Conservation (phyloP, 2,329 filamentous ascomycete species). For the Escovopsis sp. region DNA sequence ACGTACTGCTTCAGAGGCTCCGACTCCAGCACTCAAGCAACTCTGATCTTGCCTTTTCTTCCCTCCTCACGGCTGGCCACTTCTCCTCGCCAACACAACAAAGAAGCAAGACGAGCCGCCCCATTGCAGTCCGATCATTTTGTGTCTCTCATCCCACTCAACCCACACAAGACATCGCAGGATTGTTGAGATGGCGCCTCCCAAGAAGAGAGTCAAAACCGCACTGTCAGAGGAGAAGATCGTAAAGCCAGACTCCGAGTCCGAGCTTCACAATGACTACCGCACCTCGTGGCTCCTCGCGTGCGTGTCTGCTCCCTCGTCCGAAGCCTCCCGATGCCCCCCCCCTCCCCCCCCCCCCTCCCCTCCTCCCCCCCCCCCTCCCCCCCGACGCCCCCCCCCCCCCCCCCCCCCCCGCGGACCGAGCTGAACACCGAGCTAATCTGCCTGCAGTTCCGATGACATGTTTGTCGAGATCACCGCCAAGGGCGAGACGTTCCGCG, state of each 20-base stretch:
- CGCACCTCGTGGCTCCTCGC: constrained; percentile 21
- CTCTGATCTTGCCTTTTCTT: too few relatives aligned
- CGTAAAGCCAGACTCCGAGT: constrained; percentile 3
- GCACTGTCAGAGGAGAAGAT: constrained; percentile 6
- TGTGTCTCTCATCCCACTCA: neutral
- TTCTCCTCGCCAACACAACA: too few relatives aligned
- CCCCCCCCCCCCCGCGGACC: neutral
- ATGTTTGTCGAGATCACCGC: constrained; percentile 16
- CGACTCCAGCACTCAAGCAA: too few relatives aligned
- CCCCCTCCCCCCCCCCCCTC: neutral
- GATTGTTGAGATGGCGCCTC: constrained; percentile 10
- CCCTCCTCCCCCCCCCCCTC: neutral
- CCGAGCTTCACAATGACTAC: constrained; percentile 16
- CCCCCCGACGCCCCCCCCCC: neutral
- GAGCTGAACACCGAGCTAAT: neutral
- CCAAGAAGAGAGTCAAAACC: constrained; percentile 12
- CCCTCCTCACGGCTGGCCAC: too few relatives aligned
- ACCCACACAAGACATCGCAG: too few relatives aligned
- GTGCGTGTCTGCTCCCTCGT: constrained; percentile 10
- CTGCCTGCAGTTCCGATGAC: constrained; percentile 13
- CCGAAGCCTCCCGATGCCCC: neutral
- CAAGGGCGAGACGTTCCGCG: constrained; percentile 16
- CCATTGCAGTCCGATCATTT: neutral
- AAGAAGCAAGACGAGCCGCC: too few relatives aligned
- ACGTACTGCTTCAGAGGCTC: too few relatives aligned